Base-by-base conservation (phyloP, 352 stramenopile genomes). In the Pythium coloratum region DNA sequence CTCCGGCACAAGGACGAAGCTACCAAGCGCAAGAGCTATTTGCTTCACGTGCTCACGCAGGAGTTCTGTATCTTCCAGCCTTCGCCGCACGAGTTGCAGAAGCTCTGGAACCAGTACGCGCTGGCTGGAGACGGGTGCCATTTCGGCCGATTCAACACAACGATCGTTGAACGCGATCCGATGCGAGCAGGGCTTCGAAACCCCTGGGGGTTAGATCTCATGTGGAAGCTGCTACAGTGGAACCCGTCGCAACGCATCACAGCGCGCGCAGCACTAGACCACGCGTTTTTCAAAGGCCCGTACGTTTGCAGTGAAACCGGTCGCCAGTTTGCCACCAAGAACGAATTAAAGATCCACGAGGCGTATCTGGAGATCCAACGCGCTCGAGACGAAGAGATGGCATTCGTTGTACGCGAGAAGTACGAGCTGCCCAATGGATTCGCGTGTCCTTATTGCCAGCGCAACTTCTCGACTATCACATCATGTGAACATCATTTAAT, bases 201-300 rank as follows among this genome's bases (percentile, higher is more conserved):
- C 54, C 57, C 62, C 0, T 95, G 74, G 71, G 84, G 84, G 1
- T 75, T 99, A 24, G 89, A 99, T 79, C 76, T 99, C 26, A 91
- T 99, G 63, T 98, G 90, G 87, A 84, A 90, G 36, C 72, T 99
- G 42, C 81, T 99, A 26, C 89, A 96, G 33, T 99, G 90, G 89
- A 80, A 98, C 78, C 95, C 96, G 13, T 75, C 74, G 12, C 78
- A 98, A 47, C 81, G 96, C 28, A 96, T 99, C 36, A 77, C 77
- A 28, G 81, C 85, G 0, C 49, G 71, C 6, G 82, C 95, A 7
- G 90, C 91, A 16, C 69, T 97, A 16, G 63, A 90, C 50, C 91
- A 97, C 66, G 86, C 90, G 8, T 97, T 94, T 61, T 97, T 97
- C 55, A 74, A 76, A 53, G 90, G 89, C 24, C 66, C 86, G n/a